Evolutionary conservation across 257 asterid genomes (phyloP).

Genomic region (Cynanchum wilfordii): DNA sequence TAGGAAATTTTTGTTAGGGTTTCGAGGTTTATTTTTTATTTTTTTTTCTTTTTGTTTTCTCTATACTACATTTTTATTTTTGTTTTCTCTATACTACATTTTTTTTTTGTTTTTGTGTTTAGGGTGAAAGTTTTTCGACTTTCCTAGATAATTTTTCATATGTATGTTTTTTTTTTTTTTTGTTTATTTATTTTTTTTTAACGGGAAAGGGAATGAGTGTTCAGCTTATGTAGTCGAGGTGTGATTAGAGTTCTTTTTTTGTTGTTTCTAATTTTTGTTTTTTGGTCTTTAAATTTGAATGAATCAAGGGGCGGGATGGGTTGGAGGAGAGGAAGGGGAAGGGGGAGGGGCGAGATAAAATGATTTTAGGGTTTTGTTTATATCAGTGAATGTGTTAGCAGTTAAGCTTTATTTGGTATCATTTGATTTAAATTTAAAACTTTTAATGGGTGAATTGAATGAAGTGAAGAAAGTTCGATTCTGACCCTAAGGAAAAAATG

Average conservation of each 20-base stretch:
- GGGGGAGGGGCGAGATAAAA: neutral
- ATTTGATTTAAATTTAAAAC: conserved; percentile 1
- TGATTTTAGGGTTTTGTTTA: conserved; percentile 18
- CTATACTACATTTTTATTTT: neutral
- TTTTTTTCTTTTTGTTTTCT: conserved; percentile 5
- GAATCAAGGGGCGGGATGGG: neutral
- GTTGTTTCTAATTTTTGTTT: neutral
- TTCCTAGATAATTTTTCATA: too few relatives aligned
- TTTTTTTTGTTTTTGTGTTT: neutral
- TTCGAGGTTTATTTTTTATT: neutral
- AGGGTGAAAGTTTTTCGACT: neutral
- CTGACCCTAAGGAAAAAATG: neutral
- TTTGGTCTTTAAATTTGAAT: neutral
- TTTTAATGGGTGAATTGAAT: neutral
- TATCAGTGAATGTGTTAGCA: conserved; percentile 14
- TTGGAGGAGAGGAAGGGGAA: neutral
- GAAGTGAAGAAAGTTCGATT: neutral
- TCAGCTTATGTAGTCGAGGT: neutral
- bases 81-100: neutral
- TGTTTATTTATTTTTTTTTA: too few relatives aligned
- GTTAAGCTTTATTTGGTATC: conserved; percentile 22
- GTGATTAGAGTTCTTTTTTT: neutral
- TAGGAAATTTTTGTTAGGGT: conserved; percentile 7
- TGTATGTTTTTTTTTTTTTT: too few relatives aligned
- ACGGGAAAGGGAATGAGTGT: neutral